Conservation (phyloP, 83 land plant species). For the Thuja plicata region DNA sequence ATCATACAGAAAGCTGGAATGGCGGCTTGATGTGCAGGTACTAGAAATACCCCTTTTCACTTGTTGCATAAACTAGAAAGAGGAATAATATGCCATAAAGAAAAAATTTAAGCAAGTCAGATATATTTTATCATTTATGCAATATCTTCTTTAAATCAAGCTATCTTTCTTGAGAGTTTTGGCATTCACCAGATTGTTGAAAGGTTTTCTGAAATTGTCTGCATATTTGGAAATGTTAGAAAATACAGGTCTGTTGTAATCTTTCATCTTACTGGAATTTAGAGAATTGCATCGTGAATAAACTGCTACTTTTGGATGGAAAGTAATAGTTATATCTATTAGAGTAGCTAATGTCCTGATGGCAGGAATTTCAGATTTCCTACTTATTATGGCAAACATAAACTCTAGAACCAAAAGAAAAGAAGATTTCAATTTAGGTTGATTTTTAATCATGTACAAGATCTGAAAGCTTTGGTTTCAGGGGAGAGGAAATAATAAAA, state of each 20-base stretch:
- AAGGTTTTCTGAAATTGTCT: not conserved
- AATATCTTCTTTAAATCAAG: not conserved
- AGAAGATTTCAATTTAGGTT: not conserved
- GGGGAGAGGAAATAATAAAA: not conserved
- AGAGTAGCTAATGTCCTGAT: not conserved
- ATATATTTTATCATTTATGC: no score
- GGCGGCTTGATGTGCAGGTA: slow-evolving; percentile 27
- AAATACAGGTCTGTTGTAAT: not conserved
- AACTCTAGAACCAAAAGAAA: not conserved
- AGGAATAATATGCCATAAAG: not conserved
- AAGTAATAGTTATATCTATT: not conserved
- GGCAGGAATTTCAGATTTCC: not conserved
- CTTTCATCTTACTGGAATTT: not conserved
- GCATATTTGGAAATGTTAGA: not conserved
- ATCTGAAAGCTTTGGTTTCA: not conserved
- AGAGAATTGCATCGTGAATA: not conserved
- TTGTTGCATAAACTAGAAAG: not conserved
- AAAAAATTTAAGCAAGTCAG: not conserved
- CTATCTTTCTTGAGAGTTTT: not conserved
- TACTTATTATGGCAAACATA: not conserved
- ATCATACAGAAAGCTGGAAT: slow-evolving; percentile 8
- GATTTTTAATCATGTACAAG: not conserved
- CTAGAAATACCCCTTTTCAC: not conserved
- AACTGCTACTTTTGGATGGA: not conserved
- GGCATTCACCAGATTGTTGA: not conserved